Evolutionary conservation across 129 eudicot species (phyloP), one percentile per base, ranked within the genome.

Genomic region (Smallanthus sonchifolius): DNA sequence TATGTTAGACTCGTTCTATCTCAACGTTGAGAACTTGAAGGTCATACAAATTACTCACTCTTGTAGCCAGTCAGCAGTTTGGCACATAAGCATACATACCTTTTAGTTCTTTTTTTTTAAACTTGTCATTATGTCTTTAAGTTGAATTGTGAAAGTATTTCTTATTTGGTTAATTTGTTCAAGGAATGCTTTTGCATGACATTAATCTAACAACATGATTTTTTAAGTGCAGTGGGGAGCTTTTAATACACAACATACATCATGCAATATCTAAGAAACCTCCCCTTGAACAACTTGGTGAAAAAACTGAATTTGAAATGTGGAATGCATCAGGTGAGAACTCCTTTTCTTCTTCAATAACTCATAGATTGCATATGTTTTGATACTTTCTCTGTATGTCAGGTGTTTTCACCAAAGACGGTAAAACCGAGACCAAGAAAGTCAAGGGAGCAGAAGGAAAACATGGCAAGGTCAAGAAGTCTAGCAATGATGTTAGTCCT

Each of bases 261-360:
- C 60, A 61, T 80, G 70, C 88, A 10, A 66, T 93, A 60, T 84
- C 97, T 28, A 80, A 68, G 68, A 88, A 88, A 68, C 98, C 92
- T 8, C 83, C 86, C 66, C 77, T 81, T 61, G 42, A 61, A 59
- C 65, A 59, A 61, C 43, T 35, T 71, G 86, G 84, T 69, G 86
- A 87, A 30, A 67, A 73, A 44, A 49, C 86, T 57, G 85, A 75
- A 17, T 66, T 67, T 70, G 89, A 87, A 73, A 87, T 87, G 86
- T 92, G 95, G 98, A 89, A 81, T 76, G 85, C 75, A 52, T 80
- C 78, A 69, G 91, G 94, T 91, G 80, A 78, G 40, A 43, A 57
- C 54, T 74, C n/a, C 44, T 75, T 39, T 28, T 28, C 65, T 70
- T 14, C 52, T 49, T 61, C 15, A 47, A 7, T 59, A 56, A 40